Conservation (phyloP, 2,329 filamentous ascomycete genomes). For the Alternaria sp. region DNA sequence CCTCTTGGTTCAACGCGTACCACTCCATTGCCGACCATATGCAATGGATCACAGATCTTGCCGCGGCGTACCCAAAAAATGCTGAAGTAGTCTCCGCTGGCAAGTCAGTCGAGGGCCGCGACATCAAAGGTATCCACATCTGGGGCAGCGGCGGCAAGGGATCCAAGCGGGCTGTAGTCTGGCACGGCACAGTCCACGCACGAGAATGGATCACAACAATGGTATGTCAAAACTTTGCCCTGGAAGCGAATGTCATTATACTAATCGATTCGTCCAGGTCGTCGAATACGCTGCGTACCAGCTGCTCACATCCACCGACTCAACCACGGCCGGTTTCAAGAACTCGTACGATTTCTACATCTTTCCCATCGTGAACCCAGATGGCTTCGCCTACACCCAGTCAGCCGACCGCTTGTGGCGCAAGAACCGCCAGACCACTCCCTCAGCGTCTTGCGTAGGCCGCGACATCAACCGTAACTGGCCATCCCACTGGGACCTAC, state of each 20-base stretch:
- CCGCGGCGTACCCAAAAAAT: slow-evolving; percentile 43
- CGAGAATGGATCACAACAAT: slow-evolving; percentile 48
- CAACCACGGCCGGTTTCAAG: slow-evolving; percentile 51
- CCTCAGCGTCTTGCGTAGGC: slow-evolving; percentile 41
- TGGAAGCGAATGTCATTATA: too few species aligned
- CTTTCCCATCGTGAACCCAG: slow-evolving; percentile 49
- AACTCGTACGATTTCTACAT: slow-evolving; percentile 72
- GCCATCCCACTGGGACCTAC: slow-evolving; percentile 43
- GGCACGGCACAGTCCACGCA: slow-evolving; percentile 49
- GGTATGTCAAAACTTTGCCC: too few species aligned
- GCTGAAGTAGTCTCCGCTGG: slow-evolving; percentile 44
- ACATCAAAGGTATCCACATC: slow-evolving; percentile 48
- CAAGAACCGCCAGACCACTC: slow-evolving; percentile 46
- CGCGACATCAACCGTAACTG: slow-evolving; percentile 51
- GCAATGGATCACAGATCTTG: slow-evolving; percentile 44
- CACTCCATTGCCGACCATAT: slow-evolving; percentile 45
- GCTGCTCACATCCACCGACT: slow-evolving; percentile 41
- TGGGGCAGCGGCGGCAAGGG: slow-evolving; percentile 48
- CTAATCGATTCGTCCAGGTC: too few species aligned
- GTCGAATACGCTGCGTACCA: slow-evolving; percentile 47
- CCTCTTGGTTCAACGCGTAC: slow-evolving; percentile 47
- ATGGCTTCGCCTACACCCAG: slow-evolving; percentile 49
- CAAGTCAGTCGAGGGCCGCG: slow-evolving; percentile 45
- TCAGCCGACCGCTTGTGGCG: slow-evolving; percentile 48
- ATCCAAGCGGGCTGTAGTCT: slow-evolving; percentile 45